These are phyloP conservation scores for Crotalaria pallida DNA, from an alignment of 306 rosid genomes.

Conservation along the genomic window DNA sequence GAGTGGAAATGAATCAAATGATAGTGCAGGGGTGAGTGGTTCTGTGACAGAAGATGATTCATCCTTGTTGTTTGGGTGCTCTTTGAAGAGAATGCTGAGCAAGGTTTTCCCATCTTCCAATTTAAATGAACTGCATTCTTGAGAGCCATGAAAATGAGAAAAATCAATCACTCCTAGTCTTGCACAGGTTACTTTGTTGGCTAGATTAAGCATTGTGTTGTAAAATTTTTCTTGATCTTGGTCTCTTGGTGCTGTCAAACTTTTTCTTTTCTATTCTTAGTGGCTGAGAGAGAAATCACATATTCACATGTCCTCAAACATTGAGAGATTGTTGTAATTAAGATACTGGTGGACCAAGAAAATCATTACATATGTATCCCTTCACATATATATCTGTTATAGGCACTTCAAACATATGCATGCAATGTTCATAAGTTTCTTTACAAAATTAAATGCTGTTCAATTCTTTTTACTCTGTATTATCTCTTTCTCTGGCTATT, in stretches of 20 bases:
- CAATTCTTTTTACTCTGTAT: not conserved
- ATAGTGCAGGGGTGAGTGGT: not conserved
- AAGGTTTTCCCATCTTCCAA: slow-evolving; percentile 49
- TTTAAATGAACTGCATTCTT: slow-evolving; percentile 24
- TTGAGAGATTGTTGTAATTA: not conserved
- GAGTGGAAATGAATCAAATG: not conserved
- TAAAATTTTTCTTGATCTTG: slow-evolving; percentile 1
- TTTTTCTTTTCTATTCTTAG: not conserved
- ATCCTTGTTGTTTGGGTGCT: slow-evolving; percentile 47
- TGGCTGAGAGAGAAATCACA: not conserved
- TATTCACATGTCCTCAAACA: not conserved
- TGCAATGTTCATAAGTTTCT: not conserved
- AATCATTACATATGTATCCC: too few relatives aligned
- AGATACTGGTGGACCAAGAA: not conserved
- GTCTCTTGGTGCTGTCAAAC: not conserved
- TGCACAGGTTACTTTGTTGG: slow-evolving; percentile 5
- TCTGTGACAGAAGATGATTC: slow-evolving; percentile 32
- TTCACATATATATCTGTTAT: too few relatives aligned
- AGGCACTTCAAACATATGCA: too few relatives aligned
- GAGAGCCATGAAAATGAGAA: slow-evolving; percentile 7
- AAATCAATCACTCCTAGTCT: not conserved
- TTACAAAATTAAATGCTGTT: not conserved
- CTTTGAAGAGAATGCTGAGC: slow-evolving; percentile 69
- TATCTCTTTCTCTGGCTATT: not conserved
- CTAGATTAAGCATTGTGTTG: not conserved